These are phyloP conservation scores for Metschnikowia vanudenii DNA, from an alignment of 805 yeast genomes.

Conservation along the genomic window DNA sequence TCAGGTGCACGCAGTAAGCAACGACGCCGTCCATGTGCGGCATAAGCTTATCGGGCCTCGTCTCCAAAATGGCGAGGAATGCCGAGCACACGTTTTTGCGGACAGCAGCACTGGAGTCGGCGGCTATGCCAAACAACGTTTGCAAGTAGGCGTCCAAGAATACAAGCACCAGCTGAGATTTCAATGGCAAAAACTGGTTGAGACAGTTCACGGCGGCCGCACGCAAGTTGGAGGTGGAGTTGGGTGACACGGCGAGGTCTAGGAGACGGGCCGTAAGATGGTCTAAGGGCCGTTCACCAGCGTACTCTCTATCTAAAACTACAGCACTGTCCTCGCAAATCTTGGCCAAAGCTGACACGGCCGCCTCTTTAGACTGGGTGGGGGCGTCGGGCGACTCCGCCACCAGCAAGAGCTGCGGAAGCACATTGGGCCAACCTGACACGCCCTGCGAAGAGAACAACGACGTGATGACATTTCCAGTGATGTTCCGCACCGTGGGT, in stretches of 20 bases:
- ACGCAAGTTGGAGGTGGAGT: conserved; percentile 55
- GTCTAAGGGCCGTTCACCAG: conserved; percentile 65
- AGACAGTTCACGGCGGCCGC: conserved; percentile 68
- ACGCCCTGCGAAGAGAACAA: conserved; percentile 69
- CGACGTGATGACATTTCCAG: conserved; percentile 88
- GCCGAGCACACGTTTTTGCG: conserved; percentile 76
- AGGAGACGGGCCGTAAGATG: conserved; percentile 45
- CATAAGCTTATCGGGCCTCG: conserved; percentile 73
- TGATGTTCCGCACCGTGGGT: conserved; percentile 73
- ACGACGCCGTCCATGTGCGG: conserved; percentile 88
- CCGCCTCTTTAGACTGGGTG: conserved; percentile 57
- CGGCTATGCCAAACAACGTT: conserved; percentile 68
- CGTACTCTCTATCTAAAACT: conserved; percentile 61
- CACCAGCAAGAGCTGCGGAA: conserved; percentile 67
- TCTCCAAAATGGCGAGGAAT: conserved; percentile 67
- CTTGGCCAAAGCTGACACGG: conserved; percentile 77
- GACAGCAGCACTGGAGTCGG: conserved; percentile 55
- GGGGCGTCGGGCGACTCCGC: conserved; percentile 20
- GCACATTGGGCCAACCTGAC: conserved; percentile 66
- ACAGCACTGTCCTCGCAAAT: conserved; percentile 85
- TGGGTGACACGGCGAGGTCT: background rate
- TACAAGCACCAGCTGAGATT: conserved; percentile 61
- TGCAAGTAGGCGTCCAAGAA: conserved; percentile 65
- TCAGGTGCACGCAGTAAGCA: conserved; percentile 76
- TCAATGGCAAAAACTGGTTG: conserved; percentile 70